A percentile compares a stretch with the other conserved stretches of the same genome.
Conservation (phyloP, 495 filamentous ascomycete genomes). For the Talaromyces borbonicus region DNA sequence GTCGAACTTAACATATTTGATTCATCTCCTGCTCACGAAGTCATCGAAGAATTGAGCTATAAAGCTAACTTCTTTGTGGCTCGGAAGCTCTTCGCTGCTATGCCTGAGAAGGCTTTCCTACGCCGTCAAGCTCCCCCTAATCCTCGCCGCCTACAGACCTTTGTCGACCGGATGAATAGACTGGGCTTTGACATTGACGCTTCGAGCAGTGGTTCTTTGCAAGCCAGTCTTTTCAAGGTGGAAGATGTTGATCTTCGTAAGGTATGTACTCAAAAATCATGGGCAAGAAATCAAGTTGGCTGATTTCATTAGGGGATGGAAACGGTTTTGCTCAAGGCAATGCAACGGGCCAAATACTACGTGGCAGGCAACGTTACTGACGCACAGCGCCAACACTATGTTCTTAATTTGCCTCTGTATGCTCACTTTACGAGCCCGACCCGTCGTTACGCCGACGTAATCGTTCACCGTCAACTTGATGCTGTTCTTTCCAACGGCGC, state of each 20-base stretch:
- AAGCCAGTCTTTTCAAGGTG: slow-evolving; percentile 87
- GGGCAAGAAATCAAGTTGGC: neutral
- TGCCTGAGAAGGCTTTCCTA: slow-evolving; percentile 89
- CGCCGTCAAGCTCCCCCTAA: slow-evolving; percentile 81
- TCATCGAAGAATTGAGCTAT: slow-evolving; percentile 89
- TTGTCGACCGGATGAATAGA: slow-evolving; percentile 85
- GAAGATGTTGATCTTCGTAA: slow-evolving; percentile 80
- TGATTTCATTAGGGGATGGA: slow-evolving; percentile 66
- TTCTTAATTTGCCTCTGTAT: slow-evolving; percentile 85
- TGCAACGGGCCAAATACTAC: slow-evolving; percentile 93
- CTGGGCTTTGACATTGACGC: slow-evolving; percentile 84
- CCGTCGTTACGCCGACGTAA: slow-evolving; percentile 85
- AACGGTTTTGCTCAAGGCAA: slow-evolving; percentile 83
- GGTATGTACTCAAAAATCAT: slow-evolving; percentile 23
- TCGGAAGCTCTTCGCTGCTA: slow-evolving; percentile 62
- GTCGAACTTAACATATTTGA: slow-evolving; percentile 95
- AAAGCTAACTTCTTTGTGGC: slow-evolving; percentile 86
- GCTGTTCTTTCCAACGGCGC: slow-evolving; percentile 71
- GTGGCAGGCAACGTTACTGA: slow-evolving; percentile 64
- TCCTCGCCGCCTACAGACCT: slow-evolving; percentile 75
- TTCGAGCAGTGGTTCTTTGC: slow-evolving; percentile 78
- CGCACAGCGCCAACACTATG: slow-evolving; percentile 76
- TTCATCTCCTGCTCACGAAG: slow-evolving; percentile 76
- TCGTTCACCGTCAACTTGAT: slow-evolving; percentile 94
- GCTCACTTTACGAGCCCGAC: slow-evolving; percentile 97